These are phyloP conservation scores for Amauroascus niger DNA, from an alignment of 2,329 filamentous ascomycete species.

Conservation along the genomic window DNA sequence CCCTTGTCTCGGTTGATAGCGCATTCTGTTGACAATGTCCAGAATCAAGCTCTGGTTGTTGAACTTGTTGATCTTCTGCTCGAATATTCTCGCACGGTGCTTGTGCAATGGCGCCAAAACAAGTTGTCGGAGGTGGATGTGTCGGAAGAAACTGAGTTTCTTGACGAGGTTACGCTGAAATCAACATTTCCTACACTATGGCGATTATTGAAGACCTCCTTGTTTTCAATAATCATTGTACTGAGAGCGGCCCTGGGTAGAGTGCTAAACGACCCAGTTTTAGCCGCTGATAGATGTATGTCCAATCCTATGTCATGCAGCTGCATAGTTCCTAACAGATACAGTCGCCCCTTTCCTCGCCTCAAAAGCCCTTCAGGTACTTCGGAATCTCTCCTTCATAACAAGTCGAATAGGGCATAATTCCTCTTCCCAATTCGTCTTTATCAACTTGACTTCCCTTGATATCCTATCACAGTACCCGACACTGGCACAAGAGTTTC, in stretches of 20 bases:
- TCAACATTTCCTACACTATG: conserved; percentile 63
- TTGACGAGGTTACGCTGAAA: conserved; percentile 56
- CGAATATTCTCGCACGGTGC: conserved; percentile 55
- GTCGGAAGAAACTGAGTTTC: conserved; percentile 52
- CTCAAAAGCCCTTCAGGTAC: conserved; percentile 58
- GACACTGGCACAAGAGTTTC: conserved; percentile 54
- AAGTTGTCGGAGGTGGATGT: conserved; percentile 64
- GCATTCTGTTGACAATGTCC: conserved; percentile 50
- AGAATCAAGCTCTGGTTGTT: conserved; percentile 36
- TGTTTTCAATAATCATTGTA: conserved; percentile 66
- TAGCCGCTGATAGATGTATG: conserved; percentile 46
- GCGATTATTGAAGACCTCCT: conserved; percentile 61
- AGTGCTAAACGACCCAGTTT: conserved; percentile 46
- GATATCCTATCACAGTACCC: conserved; percentile 70
- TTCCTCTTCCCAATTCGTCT: conserved; percentile 73
- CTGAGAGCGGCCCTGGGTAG: conserved; percentile 65
- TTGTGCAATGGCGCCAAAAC: conserved; percentile 64
- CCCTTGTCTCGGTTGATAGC: conserved; percentile 54
- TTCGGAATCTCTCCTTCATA: conserved; percentile 74
- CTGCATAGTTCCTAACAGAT: conserved; percentile 15
- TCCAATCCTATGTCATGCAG: conserved; percentile 5
- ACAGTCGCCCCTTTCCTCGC: conserved; percentile 56
- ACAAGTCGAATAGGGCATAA: conserved; percentile 62
- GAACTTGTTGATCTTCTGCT: conserved; percentile 51
- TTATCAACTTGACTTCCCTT: conserved; percentile 71